These are phyloP conservation scores for Candida easanensis DNA, from an alignment of 805 yeast species.

Conservation along the genomic window DNA sequence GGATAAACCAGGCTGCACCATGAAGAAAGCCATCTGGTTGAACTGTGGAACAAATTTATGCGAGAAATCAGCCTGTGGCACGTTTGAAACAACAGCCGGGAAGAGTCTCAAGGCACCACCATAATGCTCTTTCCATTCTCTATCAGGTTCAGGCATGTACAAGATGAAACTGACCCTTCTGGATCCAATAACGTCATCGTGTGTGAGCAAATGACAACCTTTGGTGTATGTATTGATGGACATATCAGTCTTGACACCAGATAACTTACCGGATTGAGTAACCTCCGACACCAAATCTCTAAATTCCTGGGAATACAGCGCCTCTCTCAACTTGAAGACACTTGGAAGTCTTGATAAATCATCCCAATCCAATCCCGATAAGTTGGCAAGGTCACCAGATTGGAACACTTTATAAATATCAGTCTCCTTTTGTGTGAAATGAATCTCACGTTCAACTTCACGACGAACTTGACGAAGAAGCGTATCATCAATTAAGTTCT, in stretches of 20 bases:
- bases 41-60: constrained; percentile 83
- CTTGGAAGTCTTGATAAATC: constrained; percentile 75
- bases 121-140: constrained; percentile 82
- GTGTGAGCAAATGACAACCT: constrained; percentile 92
- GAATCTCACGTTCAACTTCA: constrained; percentile 80
- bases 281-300: constrained; percentile 73
- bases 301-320: constrained; percentile 82
- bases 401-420: constrained; percentile 92
- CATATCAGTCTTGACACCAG: constrained; percentile 91
- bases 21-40: constrained; percentile 94
- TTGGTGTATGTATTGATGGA: constrained; percentile 86
- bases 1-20: constrained; percentile 92
- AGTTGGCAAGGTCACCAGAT: constrained; percentile 88
- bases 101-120: constrained; percentile 91
- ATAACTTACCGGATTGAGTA: constrained; percentile 83
- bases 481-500: constrained; percentile 69
- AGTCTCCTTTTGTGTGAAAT: constrained; percentile 93
- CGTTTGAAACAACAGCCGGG: constrained; percentile 84
- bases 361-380: constrained; percentile 77
- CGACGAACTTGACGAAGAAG: constrained; percentile 75
- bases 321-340: constrained; percentile 75
- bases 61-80: constrained; percentile 76
- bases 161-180: constrained; percentile 90
- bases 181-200: constrained; percentile 97
- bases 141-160: constrained; percentile 90